phyloP scores from a whole-genome alignment of 2,329 filamentous ascomycete species.

The Calonectria henricotiae region DNA sequence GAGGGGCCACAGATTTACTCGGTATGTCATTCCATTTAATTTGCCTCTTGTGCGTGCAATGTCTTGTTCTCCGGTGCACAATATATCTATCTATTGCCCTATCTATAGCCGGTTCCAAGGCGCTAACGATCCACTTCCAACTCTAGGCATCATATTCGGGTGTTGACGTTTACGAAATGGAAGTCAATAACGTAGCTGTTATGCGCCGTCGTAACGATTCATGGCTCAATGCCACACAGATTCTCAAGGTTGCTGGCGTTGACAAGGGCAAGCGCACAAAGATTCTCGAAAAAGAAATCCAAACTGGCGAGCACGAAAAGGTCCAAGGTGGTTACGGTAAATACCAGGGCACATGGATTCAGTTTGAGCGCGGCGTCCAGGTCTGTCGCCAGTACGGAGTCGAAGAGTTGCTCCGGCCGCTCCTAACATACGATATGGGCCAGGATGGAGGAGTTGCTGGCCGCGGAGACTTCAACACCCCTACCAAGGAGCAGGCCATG shows the following conservation, averaged over 20 bases:
- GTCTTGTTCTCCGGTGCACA: background rate
- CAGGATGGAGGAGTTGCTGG: constrained; percentile 82
- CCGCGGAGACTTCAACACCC: constrained; percentile 87
- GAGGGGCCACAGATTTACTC: constrained; percentile 75
- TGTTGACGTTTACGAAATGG: constrained; percentile 98
- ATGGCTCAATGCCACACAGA: constrained; percentile 98
- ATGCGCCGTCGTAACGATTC: constrained; percentile 97
- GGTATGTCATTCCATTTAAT: constrained; percentile 59
- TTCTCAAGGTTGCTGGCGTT: constrained; percentile 96
- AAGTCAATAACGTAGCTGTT: constrained; percentile 91
- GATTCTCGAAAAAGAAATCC: constrained; percentile 97
- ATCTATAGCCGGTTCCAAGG: constrained; percentile 21
- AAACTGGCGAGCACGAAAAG: constrained; percentile 97
- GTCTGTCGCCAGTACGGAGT: constrained; percentile 89
- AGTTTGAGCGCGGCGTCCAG: constrained; percentile 91
- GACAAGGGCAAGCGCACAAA: constrained; percentile 99
- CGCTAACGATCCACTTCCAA: constrained; percentile 39
- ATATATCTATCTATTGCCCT: background rate
- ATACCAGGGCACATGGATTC: constrained; percentile 99
- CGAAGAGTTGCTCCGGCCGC: constrained; percentile 81
- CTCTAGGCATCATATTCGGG: constrained; percentile 89
- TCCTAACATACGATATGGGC: constrained; percentile 86
- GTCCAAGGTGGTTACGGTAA: constrained; percentile 99
- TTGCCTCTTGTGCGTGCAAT: background rate
- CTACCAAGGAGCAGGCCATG: constrained; percentile 99